These are phyloP conservation scores for Melampsora abietis-canadensis DNA, from an alignment of 1,284 basidiomycete genomes.

Conservation along the genomic window DNA sequence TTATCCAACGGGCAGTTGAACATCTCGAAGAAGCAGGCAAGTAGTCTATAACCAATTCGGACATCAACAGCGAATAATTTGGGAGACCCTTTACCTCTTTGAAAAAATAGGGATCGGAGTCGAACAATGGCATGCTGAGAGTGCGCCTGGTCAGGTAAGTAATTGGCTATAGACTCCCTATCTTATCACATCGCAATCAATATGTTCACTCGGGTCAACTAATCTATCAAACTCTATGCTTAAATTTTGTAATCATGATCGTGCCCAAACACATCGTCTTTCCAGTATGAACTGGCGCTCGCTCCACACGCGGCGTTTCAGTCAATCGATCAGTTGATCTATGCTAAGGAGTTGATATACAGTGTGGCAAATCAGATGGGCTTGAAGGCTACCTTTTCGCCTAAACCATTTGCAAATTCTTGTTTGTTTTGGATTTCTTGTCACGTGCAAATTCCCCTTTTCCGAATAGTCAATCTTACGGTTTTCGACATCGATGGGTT, in stretches of 20 bases:
- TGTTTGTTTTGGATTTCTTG: slow-evolving; percentile 1
- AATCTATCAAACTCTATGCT: neutral
- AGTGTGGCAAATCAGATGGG: slow-evolving; percentile 40
- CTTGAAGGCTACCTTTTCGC: slow-evolving; percentile 37
- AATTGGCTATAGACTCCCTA: no score
- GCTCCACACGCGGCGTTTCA: slow-evolving; percentile 40
- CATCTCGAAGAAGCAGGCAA: slow-evolving; percentile 14
- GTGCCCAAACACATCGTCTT: neutral
- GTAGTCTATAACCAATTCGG: no score
- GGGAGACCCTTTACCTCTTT: neutral
- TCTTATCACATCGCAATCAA: no score
- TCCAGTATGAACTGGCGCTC: slow-evolving; percentile 36
- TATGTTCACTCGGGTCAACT: no score
- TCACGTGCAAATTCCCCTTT: neutral
- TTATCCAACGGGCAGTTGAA: slow-evolving; percentile 24
- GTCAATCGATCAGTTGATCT: slow-evolving; percentile 40
- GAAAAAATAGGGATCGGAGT: slow-evolving; percentile 22
- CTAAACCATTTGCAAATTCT: slow-evolving; percentile 28
- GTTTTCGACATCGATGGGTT: neutral
- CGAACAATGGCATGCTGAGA: slow-evolving; percentile 39
- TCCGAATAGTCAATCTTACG: neutral
- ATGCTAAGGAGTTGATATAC: slow-evolving; percentile 39
- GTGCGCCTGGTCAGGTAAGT: slow-evolving; percentile 32
- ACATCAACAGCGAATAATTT: no score
- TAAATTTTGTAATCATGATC: neutral